These are phyloP conservation scores for Phtheirospermum japonicum DNA, from an alignment of 257 asterid species.

Conservation along the genomic window DNA sequence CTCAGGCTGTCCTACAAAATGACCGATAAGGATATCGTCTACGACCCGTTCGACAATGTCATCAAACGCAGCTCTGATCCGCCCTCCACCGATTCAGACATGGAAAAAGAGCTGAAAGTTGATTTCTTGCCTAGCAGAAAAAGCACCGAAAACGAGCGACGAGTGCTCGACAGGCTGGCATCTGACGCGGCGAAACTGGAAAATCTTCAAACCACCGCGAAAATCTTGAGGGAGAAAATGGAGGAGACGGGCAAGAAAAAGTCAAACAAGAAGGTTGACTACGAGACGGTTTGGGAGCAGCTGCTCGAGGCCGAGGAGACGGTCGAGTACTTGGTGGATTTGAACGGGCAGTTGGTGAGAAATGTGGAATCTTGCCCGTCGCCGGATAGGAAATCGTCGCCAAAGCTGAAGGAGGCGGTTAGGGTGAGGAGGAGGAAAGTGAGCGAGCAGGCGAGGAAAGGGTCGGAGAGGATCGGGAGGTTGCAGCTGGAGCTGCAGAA, in stretches of 20 bases:
- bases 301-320: constrained; percentile 82
- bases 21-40: constrained; percentile 45
- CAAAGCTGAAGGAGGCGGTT: constrained; percentile 46
- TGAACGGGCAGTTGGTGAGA: constrained; percentile 55
- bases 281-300: constrained; percentile 77
- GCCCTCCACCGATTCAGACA: constrained; percentile 56
- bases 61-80: constrained; percentile 39
- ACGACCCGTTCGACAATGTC: constrained; percentile 36
- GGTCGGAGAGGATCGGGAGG: constrained; percentile 81
- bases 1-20: constrained; percentile 36
- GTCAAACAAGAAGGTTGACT: constrained; percentile 44
- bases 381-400: constrained; percentile 45
- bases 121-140: constrained; percentile 38
- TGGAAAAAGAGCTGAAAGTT: constrained; percentile 63
- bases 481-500: constrained; percentile 82
- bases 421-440: constrained; percentile 48
- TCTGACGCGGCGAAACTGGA: constrained; percentile 64
- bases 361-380: constrained; percentile 52
- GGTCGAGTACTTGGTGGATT: constrained; percentile 49
- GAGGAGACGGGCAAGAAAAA: constrained; percentile 39
- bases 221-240: constrained; percentile 52
- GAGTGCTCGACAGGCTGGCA: constrained; percentile 61
- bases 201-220: constrained; percentile 54
- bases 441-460: constrained; percentile 70
- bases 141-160: constrained; percentile 38